Evolutionary conservation across 23 red algal species (phyloP), one percentile per base, ranked within the genome.

Genomic region (Gracilaria gracilis): DNA sequence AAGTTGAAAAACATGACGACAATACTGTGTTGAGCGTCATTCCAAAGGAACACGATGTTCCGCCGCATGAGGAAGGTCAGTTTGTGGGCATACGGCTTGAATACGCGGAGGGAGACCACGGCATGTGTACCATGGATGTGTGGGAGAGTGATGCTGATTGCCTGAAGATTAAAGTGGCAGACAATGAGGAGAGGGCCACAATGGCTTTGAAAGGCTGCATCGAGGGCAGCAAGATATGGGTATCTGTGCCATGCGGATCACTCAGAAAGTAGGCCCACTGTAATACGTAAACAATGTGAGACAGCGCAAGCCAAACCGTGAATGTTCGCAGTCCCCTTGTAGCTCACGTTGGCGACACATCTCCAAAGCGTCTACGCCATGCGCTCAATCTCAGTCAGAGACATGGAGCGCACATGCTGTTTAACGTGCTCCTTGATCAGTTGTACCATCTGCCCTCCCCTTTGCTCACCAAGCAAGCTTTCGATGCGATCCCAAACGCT

Each of bases 241-340:
- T 90, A 0, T 90, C 87, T 9, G 59, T 90, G 0, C 87, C 87
- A 5, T 77, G 71, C 62, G 87, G 87, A 24, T 79, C 31, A 67
- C 16, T 11, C 57, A 48, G 28, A 39, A 76, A 1, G 17, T 76
- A 76, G 33, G 28, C 28, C 28, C 9, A 14, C 3, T 31, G 2
- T 19, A 29, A 4, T 31, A 29, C 2, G 23, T 62, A 62, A 62
- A 62, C 59, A 62, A 4, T 19, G 5, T 27, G n/a, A 1, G 0
- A 25, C 59, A n/a, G 24, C 23, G 24, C 59, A 14, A 9, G 9
- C 59, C 11, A 20, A 55, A 55, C 51, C 9, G 9, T 55, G 9
- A 15, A 15, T 15, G 51, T 9, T 20, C 17, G 51, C 51, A 55
- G n/a, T n/a, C n/a, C n/a, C 42, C 42, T 46, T n/a, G 44, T 48